phyloP scores from a whole-genome alignment of 768 basidiomycete species.

The Hortiboletus flavorubellus region DNA sequence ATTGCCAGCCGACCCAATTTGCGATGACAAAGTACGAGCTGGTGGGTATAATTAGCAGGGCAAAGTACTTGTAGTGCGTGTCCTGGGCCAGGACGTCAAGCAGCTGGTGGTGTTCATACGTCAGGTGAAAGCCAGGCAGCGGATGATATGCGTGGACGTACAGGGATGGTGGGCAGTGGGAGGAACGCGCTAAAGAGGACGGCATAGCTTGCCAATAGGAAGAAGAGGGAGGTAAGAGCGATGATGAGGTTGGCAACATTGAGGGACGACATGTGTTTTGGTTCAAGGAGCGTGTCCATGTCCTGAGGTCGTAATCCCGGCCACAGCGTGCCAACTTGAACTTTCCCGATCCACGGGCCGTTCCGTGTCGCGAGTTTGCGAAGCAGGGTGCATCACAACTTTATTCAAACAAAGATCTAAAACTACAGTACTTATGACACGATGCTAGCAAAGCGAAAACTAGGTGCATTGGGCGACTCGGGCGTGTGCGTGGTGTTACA shows the following conservation, averaged over 20 bases:
- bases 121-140: conserved; percentile 10
- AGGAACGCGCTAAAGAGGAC: conserved; percentile 64
- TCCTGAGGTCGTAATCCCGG: conserved; percentile 29
- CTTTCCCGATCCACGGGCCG: not conserved
- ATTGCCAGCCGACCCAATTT: conserved; percentile 99
- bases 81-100: conserved; percentile 65
- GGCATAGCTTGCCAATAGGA: conserved; percentile 57
- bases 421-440: conserved; percentile 28
- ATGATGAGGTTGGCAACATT: conserved; percentile 49
- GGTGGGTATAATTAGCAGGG: conserved; percentile 74
- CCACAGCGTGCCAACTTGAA: conserved; percentile 10
- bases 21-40: conserved; percentile 90
- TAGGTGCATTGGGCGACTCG: conserved; percentile 14
- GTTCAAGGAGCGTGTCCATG: conserved; percentile 12
- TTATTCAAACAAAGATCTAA: conserved; percentile 24
- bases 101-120: conserved; percentile 40
- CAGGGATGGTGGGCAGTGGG: conserved; percentile 48
- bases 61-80: conserved; percentile 89
- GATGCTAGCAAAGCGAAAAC: conserved; percentile 9
- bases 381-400: conserved; percentile 7
- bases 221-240: conserved; percentile 46
- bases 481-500: conserved; percentile 26
- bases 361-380: conserved; percentile 4
- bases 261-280: conserved; percentile 26
- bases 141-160: conserved; percentile 32